A percentile compares a stretch with the other conserved stretches of the same genome.
phyloP scores from a whole-genome alignment of 2,329 filamentous ascomycete species.

The Cytospora schulzeri region DNA sequence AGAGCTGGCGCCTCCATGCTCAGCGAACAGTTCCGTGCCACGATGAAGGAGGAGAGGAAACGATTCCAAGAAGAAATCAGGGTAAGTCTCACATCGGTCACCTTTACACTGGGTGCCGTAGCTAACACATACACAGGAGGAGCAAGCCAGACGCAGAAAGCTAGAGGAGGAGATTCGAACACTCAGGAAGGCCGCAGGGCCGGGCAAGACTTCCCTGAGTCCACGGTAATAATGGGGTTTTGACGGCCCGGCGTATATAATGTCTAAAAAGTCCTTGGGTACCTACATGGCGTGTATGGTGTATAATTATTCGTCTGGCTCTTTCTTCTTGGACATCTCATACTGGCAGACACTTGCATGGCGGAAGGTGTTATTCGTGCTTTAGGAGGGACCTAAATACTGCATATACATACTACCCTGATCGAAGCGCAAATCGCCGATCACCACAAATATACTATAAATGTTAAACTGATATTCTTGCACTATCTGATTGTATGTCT shows the following conservation, averaged over 20 bases:
- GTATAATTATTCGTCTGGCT: constrained; percentile 14
- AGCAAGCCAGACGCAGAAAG: constrained; percentile 50
- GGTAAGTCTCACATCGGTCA: constrained; percentile 39
- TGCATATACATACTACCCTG: background rate
- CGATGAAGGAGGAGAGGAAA: constrained; percentile 59
- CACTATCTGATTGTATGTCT: background rate
- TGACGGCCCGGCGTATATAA: constrained; percentile 7
- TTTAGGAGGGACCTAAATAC: background rate
- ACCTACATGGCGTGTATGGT: constrained; percentile 18
- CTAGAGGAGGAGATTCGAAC: constrained; percentile 54
- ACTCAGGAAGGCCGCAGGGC: constrained; percentile 46
- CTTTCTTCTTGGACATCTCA: constrained; percentile 24
- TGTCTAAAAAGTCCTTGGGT: constrained; percentile 10
- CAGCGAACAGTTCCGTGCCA: constrained; percentile 58
- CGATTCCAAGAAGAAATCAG: constrained; percentile 58
- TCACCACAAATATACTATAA: background rate
- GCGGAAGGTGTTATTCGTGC: background rate
- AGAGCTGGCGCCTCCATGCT: constrained; percentile 53
- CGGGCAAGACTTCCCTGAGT: constrained; percentile 47
- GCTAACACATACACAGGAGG: constrained; percentile 47
- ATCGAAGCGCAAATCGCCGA: background rate
- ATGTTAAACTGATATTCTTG: background rate
- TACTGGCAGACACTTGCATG: background rate
- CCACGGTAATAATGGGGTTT: constrained; percentile 35
- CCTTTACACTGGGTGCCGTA: background rate